Percentiles rank a stretch among this genome's conserved stretches.
Evolutionary conservation across 352 stramenopile species (phyloP).

Genomic region (Phytophthora pisi): DNA sequence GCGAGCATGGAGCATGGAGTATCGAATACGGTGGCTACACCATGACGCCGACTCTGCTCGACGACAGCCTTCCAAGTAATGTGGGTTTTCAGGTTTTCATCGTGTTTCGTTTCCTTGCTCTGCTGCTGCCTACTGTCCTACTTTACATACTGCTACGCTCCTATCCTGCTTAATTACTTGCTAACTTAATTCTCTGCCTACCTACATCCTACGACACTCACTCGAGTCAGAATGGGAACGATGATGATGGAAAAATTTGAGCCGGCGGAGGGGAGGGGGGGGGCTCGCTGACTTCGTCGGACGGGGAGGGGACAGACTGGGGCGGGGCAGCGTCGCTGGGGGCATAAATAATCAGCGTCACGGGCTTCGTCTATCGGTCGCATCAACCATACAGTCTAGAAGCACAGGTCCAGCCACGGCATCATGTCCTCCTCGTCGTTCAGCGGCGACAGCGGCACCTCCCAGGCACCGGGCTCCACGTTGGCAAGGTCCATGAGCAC

Average conservation of each 20-base stretch:
- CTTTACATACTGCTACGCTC: constrained; percentile 45
- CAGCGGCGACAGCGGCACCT: constrained; percentile 80
- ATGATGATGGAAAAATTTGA: constrained; percentile 33
- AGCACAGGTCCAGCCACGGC: constrained; percentile 85
- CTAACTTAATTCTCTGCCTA: constrained; percentile 39
- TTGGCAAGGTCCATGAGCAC: constrained; percentile 75
- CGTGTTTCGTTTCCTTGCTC: constrained; percentile 33
- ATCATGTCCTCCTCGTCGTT: constrained; percentile 87
- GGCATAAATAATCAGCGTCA: constrained; percentile 55
- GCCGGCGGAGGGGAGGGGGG: not conserved
- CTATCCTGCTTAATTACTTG: constrained; percentile 42
- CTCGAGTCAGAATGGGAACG: constrained; percentile 31
- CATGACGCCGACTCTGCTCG: too few species aligned
- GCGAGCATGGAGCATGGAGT: not conserved
- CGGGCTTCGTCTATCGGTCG: constrained; percentile 38
- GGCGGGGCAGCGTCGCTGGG: constrained; percentile 25
- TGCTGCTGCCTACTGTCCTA: constrained; percentile 31
- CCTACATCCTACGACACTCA: constrained; percentile 42
- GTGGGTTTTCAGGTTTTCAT: constrained; percentile 14
- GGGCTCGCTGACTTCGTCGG: constrained; percentile 7
- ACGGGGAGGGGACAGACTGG: constrained; percentile 20
- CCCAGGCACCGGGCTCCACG: constrained; percentile 78
- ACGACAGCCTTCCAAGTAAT: too few species aligned
- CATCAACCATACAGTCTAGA: constrained; percentile 44
- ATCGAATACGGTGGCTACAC: too few species aligned